Conservation (phyloP, 805 yeast species). For the Blastobotrys peoriensis region DNA sequence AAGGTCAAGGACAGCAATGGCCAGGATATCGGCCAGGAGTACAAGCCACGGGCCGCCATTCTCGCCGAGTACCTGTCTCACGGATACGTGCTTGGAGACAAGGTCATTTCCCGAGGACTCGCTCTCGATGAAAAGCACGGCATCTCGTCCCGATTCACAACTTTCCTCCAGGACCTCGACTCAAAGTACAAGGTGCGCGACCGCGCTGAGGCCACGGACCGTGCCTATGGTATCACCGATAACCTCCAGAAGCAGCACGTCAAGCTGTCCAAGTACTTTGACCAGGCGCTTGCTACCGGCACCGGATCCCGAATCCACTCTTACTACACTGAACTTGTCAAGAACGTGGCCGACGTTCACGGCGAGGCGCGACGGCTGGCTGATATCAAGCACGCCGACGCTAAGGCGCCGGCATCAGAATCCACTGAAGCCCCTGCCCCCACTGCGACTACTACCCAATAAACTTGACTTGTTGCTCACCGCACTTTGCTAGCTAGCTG, state of each 20-base stretch:
- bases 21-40: conserved; percentile 62
- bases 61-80: conserved; percentile 69
- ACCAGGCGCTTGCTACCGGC: conserved; percentile 32
- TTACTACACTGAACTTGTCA: conserved; percentile 51
- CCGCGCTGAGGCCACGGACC: conserved; percentile 41
- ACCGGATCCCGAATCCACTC: conserved; percentile 54
- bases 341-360: conserved; percentile 60
- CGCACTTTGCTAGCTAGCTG: too few relatives aligned
- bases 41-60: conserved; percentile 68
- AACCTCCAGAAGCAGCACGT: conserved; percentile 30
- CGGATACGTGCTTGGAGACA: conserved; percentile 66
- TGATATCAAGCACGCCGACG: conserved; percentile 43
- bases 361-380: conserved; percentile 69
- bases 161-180: conserved; percentile 51
- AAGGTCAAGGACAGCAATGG: conserved; percentile 1
- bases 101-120: conserved; percentile 53
- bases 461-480: conserved; percentile 8
- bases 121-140: conserved; percentile 64
- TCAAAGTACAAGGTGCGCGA: conserved; percentile 54
- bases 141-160: conserved; percentile 47
- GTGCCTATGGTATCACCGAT: conserved; percentile 37
- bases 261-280: conserved; percentile 23
- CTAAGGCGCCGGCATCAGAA: neutral
- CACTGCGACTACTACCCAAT: conserved; percentile 8
- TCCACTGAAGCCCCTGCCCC: conserved; percentile 9